Conservation (phyloP, 1,139 yeast genomes). For the Sugiyamaella japonica region DNA sequence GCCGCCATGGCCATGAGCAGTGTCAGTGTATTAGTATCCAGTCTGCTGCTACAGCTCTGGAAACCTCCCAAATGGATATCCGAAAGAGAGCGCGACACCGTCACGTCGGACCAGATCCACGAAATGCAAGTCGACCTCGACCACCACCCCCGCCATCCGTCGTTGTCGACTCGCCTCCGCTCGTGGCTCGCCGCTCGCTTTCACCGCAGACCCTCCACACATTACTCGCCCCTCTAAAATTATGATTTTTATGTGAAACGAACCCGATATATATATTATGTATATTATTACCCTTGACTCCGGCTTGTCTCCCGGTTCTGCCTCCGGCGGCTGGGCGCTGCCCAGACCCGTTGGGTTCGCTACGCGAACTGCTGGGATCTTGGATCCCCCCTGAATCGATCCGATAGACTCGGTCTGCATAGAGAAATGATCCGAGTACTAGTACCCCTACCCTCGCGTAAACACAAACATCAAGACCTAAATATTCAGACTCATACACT, state of each 20-base stretch:
- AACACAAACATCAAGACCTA: background rate
- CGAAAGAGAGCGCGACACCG: background rate
- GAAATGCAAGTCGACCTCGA: conserved; percentile 13
- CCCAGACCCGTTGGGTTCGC: background rate
- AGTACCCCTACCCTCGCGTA: conserved; percentile 4
- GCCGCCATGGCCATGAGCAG: conserved; percentile 93
- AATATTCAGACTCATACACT: background rate
- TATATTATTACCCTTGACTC: background rate
- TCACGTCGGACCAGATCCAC: conserved; percentile 4
- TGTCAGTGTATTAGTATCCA: conserved; percentile 81
- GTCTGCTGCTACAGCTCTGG: conserved; percentile 58
- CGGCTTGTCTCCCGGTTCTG: background rate
- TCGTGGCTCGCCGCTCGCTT: conserved; percentile 2
- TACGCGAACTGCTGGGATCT: background rate
- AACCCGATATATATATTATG: background rate
- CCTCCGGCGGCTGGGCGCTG: background rate
- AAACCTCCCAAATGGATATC: conserved; percentile 34
- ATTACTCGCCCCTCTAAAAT: conserved; percentile 8
- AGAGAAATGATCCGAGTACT: background rate
- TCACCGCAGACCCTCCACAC: background rate
- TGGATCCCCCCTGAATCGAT: background rate
- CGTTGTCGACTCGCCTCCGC: background rate
- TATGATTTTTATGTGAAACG: conserved; percentile 2
- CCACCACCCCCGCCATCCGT: background rate
- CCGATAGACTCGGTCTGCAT: background rate